A percentile compares a stretch with the other conserved stretches of the same genome.
phyloP scores from a whole-genome alignment of 2,329 filamentous ascomycete genomes.

The Ilyonectria destructans region DNA sequence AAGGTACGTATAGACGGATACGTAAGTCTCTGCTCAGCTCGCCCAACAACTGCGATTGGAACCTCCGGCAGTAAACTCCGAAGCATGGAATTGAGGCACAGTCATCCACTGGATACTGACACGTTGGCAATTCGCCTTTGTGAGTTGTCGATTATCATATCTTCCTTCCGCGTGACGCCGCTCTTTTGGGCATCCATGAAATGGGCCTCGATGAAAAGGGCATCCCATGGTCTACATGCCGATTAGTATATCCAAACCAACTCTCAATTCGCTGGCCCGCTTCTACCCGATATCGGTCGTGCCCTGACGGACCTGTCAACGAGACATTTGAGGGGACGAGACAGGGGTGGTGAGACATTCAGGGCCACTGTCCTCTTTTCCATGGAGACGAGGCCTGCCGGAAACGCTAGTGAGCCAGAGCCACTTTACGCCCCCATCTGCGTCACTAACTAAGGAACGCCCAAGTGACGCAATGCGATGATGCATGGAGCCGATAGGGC shows the following conservation, averaged over 20 bases:
- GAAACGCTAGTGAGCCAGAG: slow-evolving; percentile 8
- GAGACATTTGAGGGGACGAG: slow-evolving; percentile 14
- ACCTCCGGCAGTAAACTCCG: slow-evolving; percentile 24
- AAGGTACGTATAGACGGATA: slow-evolving; percentile 15
- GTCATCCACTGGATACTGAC: slow-evolving; percentile 24
- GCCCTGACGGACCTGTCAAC: slow-evolving; percentile 16
- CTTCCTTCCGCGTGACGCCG: background rate
- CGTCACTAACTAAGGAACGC: background rate
- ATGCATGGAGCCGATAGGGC: background rate
- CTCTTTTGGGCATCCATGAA: background rate
- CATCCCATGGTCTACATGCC: background rate
- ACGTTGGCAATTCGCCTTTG: slow-evolving; percentile 29
- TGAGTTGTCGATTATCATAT: slow-evolving; percentile 15
- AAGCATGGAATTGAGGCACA: slow-evolving; percentile 9
- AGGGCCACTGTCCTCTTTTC: slow-evolving; percentile 5
- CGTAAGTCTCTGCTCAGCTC: slow-evolving; percentile 15
- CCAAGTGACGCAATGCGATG: background rate
- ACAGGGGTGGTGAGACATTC: slow-evolving; percentile 26
- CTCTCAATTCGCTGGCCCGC: background rate
- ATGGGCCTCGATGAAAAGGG: background rate
- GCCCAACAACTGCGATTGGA: slow-evolving; percentile 25
- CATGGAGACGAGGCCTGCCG: background rate
- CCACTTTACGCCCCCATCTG: background rate
- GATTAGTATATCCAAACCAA: background rate
- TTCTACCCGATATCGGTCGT: slow-evolving; percentile 4